Evolutionary conservation across 192 early-diverging fungal species (phyloP), one percentile per base, ranked within the genome.

Genomic region (Rhizophlyctis rosea): DNA sequence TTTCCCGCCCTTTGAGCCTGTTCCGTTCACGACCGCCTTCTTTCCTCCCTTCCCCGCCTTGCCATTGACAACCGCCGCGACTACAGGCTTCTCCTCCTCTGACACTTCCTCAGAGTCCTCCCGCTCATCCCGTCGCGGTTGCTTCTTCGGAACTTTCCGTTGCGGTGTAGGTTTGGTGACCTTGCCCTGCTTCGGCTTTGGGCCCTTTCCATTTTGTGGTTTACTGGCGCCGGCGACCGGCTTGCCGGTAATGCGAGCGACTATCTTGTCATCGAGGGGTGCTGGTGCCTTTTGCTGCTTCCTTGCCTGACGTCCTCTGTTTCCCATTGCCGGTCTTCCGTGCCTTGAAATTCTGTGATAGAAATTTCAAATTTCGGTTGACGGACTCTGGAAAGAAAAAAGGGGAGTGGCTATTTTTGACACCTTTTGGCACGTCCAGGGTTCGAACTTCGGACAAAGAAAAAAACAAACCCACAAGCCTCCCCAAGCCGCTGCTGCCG

Each of bases 281-380:
- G 64, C 54, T 16, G 74, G 74, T 18, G 62, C 73, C 50, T 64
- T 34, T 64, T 80, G 78, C 51, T 74, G 65, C 56, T 76, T 80
- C 62, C 70, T 73, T 29, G 69, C 60, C 35, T 80, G 78, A 47
- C 72, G 73, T 31, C 67, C 68, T n/a, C 78, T 48, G 59, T 39
- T 65, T 50, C 78, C 78, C 78, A 80, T 80, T 49, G n/a, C 61
- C 23, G 29, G n/a, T n/a, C n/a, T n/a, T n/a, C n/a, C n/a, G n/a
- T n/a, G n/a, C n/a, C n/a, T n/a, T n/a, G n/a, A 13, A 2, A 11
- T 21, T 54, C n/a, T n/a, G n/a, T n/a, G n/a, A n/a, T n/a, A n/a
- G n/a, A n/a, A n/a, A n/a, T n/a, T n/a, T n/a, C n/a, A n/a, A n/a
- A n/a, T n/a, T n/a, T n/a, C n/a, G n/a, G n/a, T n/a, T n/a, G n/a